Conservation (phyloP, 1,284 basidiomycete genomes). For the Rhodofomes roseus region DNA sequence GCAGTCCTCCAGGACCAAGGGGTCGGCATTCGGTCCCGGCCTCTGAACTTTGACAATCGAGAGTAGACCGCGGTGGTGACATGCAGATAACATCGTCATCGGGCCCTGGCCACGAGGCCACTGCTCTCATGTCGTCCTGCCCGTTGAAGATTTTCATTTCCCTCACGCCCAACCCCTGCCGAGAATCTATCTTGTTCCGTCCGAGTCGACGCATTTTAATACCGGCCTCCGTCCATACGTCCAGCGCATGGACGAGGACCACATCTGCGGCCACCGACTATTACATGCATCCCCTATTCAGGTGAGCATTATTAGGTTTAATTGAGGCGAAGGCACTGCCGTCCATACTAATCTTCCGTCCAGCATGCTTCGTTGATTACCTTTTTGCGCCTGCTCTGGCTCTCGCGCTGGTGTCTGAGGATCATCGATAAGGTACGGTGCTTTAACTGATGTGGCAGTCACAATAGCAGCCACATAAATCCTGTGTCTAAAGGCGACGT, state of each 20-base stretch:
- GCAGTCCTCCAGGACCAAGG: background rate
- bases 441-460: background rate
- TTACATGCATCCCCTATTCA: background rate
- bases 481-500: background rate
- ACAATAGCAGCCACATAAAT: background rate
- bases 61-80: background rate
- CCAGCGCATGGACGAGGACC: background rate
- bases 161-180: background rate
- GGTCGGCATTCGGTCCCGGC: slow-evolving; percentile 1
- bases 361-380: slow-evolving; percentile 5
- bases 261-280: background rate
- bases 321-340: background rate
- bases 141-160: background rate
- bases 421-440: slow-evolving; percentile 8
- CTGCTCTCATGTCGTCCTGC: background rate
- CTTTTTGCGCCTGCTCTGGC: background rate
- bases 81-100: slow-evolving; percentile 1
- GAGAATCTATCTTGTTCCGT: background rate
- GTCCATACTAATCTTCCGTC: background rate
- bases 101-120: background rate
- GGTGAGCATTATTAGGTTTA: background rate
- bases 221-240: background rate
- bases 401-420: background rate
- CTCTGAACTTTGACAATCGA: background rate
- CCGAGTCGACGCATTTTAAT: background rate